These are phyloP conservation scores for Hibiscus syriacus DNA, from an alignment of 345 rosid genomes.

Conservation along the genomic window DNA sequence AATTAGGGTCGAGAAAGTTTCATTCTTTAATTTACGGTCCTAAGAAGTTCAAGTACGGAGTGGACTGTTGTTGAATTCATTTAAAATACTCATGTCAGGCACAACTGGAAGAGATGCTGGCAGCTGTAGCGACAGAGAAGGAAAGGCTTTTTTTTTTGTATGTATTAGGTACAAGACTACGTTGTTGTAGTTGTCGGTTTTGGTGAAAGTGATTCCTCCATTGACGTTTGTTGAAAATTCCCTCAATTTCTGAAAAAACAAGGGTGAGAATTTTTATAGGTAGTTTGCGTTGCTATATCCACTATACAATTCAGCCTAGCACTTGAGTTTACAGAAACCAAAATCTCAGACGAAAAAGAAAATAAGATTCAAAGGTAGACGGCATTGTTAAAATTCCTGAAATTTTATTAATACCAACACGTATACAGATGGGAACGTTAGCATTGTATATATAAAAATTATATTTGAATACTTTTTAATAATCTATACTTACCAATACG, in stretches of 20 bases:
- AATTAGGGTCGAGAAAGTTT: conserved; percentile 6
- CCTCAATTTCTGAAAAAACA: neutral
- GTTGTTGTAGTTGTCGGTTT: neutral
- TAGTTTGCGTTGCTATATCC: neutral
- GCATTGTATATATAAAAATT: too few species aligned
- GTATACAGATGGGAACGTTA: too few species aligned
- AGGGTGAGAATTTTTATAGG: neutral
- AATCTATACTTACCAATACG: too few species aligned
- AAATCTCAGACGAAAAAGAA: too few species aligned
- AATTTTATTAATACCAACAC: too few species aligned
- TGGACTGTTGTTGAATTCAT: conserved; percentile 5
- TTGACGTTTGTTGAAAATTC: neutral
- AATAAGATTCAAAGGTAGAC: too few species aligned
- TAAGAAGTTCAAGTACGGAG: conserved; percentile 4
- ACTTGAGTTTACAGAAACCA: too few species aligned
- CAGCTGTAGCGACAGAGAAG: conserved; percentile 13
- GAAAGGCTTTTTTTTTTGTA: neutral
- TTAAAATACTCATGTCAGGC: conserved; percentile 4
- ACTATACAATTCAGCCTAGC: neutral
- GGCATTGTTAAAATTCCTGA: neutral
- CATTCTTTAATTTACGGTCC: conserved; percentile 47
- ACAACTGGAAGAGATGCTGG: too few species aligned
- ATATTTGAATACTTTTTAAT: too few species aligned
- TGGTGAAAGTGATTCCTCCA: neutral
- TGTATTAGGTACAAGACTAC: conserved; percentile 9